A percentile compares a stretch with the other conserved stretches of the same genome.
These are phyloP conservation scores for Coemansia sp. DNA, from an alignment of 192 early-diverging fungal genomes.

Conservation along the genomic window DNA sequence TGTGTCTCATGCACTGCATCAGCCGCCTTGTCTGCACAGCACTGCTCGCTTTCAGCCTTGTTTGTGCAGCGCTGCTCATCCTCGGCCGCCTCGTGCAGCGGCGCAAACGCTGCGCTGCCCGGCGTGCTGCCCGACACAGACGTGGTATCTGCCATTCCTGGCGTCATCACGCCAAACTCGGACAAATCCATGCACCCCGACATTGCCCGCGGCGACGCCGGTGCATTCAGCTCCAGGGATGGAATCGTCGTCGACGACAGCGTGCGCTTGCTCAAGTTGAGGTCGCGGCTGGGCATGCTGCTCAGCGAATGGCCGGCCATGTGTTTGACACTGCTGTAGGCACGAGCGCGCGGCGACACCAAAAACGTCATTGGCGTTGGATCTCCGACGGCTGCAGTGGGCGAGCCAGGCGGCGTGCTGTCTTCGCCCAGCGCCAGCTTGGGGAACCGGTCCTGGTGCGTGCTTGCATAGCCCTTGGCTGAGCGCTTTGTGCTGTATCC, in stretches of 20 bases:
- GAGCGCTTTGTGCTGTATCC: constrained; percentile 15
- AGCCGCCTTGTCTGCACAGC: constrained; percentile 11
- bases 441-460: constrained; percentile 43
- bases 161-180: constrained; percentile 41
- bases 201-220: constrained; percentile 38
- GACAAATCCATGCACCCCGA: constrained; percentile 44
- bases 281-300: constrained; percentile 33
- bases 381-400: constrained; percentile 17
- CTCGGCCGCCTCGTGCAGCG: constrained; percentile 22
- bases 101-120: constrained; percentile 29
- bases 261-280: constrained; percentile 33
- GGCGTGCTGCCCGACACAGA: constrained; percentile 19
- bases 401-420: constrained; percentile 29
- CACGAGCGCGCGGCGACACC: constrained; percentile 47
- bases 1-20: constrained; percentile 77
- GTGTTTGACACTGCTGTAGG: constrained; percentile 36
- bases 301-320: constrained; percentile 20
- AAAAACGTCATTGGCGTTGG: constrained; percentile 49
- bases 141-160: constrained; percentile 7
- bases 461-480: constrained; percentile 14
- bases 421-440: constrained; percentile 29
- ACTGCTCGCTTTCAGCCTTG: neutral
- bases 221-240: constrained; percentile 28
- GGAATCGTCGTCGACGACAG: constrained; percentile 39
- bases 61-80: neutral